phyloP scores from a whole-genome alignment of 352 stramenopile species.

The Pythium grandisporangium region DNA sequence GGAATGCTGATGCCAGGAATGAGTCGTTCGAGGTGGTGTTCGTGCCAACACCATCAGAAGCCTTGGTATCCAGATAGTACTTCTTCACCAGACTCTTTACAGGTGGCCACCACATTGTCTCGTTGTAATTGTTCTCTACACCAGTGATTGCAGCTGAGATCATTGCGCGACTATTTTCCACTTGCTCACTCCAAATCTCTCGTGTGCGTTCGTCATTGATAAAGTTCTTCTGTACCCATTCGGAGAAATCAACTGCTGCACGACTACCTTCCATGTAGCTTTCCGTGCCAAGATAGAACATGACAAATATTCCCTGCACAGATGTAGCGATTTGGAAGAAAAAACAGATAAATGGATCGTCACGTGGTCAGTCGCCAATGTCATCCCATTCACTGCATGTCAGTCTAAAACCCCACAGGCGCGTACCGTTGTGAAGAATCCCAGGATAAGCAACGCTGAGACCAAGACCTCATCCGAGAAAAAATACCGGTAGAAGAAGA shows the following conservation, averaged over 20 bases:
- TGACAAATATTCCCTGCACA: slow-evolving; percentile 58
- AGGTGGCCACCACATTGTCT: slow-evolving; percentile 85
- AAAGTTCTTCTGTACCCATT: slow-evolving; percentile 82
- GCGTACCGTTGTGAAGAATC: slow-evolving; percentile 79
- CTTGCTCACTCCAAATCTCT: slow-evolving; percentile 76
- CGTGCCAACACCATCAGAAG: slow-evolving; percentile 41
- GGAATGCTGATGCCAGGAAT: slow-evolving; percentile 26
- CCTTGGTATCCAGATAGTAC: slow-evolving; percentile 73
- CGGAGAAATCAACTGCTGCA: slow-evolving; percentile 56
- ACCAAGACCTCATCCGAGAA: slow-evolving; percentile 84
- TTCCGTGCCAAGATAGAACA: slow-evolving; percentile 77
- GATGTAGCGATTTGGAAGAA: background rate
- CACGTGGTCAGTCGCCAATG: no score
- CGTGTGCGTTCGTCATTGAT: slow-evolving; percentile 81
- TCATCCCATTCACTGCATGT: no score
- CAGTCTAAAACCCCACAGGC: no score
- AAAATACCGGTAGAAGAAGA: slow-evolving; percentile 87
- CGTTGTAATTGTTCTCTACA: slow-evolving; percentile 83
- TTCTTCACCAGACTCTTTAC: slow-evolving; percentile 76
- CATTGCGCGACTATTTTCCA: slow-evolving; percentile 76
- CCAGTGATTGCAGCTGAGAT: slow-evolving; percentile 65
- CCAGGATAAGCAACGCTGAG: slow-evolving; percentile 64
- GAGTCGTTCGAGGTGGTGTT: slow-evolving; percentile 36
- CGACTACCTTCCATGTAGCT: slow-evolving; percentile 82
- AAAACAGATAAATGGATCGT: no score